Evolutionary conservation across 2,329 filamentous ascomycete species (phyloP).

Genomic region (Alternaria ethzedia): DNA sequence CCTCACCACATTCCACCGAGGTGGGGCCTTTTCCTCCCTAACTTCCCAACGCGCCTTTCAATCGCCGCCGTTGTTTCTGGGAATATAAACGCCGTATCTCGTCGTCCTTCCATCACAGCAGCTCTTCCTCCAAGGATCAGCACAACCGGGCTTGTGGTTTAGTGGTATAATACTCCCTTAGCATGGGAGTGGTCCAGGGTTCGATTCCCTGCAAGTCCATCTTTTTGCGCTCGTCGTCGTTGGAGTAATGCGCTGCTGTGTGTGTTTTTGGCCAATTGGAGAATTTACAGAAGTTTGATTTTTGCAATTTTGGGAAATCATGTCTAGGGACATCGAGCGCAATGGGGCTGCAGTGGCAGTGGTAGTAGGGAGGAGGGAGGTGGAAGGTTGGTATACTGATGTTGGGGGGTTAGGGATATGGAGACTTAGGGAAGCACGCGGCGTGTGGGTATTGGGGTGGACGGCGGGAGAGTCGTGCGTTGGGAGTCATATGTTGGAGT

Average conservation of each 20-base stretch:
- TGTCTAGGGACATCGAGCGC: not conserved
- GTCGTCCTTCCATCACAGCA: not conserved
- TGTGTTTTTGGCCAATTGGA: not conserved
- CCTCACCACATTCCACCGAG: not conserved
- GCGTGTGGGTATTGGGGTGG: not conserved
- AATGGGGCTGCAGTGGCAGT: no score
- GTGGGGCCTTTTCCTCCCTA: not conserved
- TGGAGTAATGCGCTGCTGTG: not conserved
- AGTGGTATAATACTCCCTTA: constrained; percentile 31
- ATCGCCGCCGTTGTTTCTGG: accelerated
- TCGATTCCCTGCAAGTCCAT: constrained; percentile 15
- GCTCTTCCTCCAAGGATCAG: not conserved
- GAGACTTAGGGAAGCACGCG: not conserved
- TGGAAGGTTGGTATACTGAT: not conserved
- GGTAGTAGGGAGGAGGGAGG: not conserved
- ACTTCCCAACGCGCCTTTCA: not conserved
- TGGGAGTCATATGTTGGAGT: no score
- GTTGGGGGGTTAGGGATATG: not conserved
- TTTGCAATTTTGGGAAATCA: not conserved
- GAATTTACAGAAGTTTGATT: not conserved
- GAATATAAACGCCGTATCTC: accelerated
- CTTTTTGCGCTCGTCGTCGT: not conserved
- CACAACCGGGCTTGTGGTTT: constrained; percentile 23
- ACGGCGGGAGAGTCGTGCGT: not conserved
- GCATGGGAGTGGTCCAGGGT: constrained; percentile 24